Evolutionary conservation across 305 asterid species (phyloP).

Genomic region (Plantago rigida): DNA sequence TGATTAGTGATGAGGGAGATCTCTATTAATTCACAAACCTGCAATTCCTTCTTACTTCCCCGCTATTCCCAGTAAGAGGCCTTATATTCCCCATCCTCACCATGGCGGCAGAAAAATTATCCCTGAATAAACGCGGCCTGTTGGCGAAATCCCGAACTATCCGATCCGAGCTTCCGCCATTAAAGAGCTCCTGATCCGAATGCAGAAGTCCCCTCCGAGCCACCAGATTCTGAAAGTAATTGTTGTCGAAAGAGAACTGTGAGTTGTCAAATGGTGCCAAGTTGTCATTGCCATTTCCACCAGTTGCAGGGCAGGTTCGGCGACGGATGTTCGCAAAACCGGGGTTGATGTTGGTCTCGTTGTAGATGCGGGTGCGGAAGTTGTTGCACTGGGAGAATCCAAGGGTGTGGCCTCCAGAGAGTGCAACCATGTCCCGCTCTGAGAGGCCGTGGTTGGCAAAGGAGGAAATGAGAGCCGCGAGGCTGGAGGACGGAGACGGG

Average conservation of each 20-base stretch:
- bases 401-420: constrained; percentile 48
- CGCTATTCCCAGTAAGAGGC: constrained; percentile 31
- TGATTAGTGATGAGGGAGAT: too few species aligned
- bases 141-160: constrained; percentile 31
- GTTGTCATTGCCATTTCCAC: constrained; percentile 30
- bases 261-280: constrained; percentile 31
- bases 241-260: constrained; percentile 34
- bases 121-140: constrained; percentile 21
- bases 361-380: constrained; percentile 37
- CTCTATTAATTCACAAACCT: constrained; percentile 23
- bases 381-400: constrained; percentile 42
- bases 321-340: constrained; percentile 33
- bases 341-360: constrained; percentile 37
- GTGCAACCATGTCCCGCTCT: constrained; percentile 44
- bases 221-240: constrained; percentile 35
- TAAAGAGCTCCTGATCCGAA: constrained; percentile 45
- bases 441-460: constrained; percentile 35
- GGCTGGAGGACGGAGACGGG: constrained; percentile 31
- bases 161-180: constrained; percentile 33
- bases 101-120: constrained; percentile 45
- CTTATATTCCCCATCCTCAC: constrained; percentile 48
- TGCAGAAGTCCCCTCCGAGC: constrained; percentile 36
- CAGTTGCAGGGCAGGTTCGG: constrained; percentile 34
- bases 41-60: constrained; percentile 37
- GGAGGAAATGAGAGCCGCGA: constrained; percentile 29